Evolutionary conservation across 257 asterid genomes (phyloP), one percentile per base, ranked within the genome.

Genomic region (Primulina eburnea): DNA sequence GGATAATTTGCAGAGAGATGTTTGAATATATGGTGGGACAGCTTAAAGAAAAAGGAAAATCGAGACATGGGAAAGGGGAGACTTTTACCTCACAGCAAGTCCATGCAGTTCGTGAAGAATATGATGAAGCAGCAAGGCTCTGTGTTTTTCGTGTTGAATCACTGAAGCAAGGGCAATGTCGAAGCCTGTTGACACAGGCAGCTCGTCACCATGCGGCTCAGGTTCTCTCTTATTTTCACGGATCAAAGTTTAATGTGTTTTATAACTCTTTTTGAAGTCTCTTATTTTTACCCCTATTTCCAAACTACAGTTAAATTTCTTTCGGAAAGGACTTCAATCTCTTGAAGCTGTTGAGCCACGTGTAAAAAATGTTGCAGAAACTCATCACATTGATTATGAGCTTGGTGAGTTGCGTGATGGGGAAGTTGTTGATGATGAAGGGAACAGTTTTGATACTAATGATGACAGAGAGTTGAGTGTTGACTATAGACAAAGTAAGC

Each of bases 171-270:
- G 99, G 97, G 81, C 97, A 87, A 74, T 84, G 92, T 76, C 84
- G 90, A 55, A 93, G 97, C 79, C 80, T 93, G 65, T 78, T 93
- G 73, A 93, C 97, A 14, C 97, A 90, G 81, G 99, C 97, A 76
- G 90, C 90, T 74, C 97, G 96, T 72, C 97, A 93, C 83, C 97
- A 90, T 79, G 85, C 92, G 29, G 97, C 97, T 47, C 99, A 92
- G 95, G 98, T 92, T 55, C 2, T 50, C 62, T 64, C 30, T 40
- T 62, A 52, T 35, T 73, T 71, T 50, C 58, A 35, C 62, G 59
- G 56, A 47, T 65, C 56, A 69, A 59, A 21, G 37, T 80, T 61
- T 28, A 38, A 34, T 64, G 20, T 53, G 18, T 60, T 32, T 3
- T 8, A 7, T 62, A 60, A 33, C 28, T 28, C 60, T 7, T 63